Evolutionary conservation across 306 rosid genomes (phyloP).

Genomic region (Medicago ruthenica): DNA sequence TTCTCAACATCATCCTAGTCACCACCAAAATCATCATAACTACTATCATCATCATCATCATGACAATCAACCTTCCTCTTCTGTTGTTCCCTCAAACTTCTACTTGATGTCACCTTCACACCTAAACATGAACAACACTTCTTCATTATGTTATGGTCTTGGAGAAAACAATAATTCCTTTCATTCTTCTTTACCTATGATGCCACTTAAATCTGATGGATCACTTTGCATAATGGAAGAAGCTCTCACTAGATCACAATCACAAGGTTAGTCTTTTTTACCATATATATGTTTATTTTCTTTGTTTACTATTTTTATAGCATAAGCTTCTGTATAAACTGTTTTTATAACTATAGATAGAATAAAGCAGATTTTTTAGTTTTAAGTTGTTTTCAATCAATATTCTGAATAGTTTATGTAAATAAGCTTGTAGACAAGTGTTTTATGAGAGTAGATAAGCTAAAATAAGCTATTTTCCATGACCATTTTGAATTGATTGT

Average conservation of each 20-base stretch:
- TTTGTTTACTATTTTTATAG: neutral
- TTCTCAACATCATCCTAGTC: conserved; percentile 18
- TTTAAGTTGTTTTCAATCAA: too few relatives aligned
- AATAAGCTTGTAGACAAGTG: neutral
- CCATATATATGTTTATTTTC: neutral
- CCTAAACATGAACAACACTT: conserved; percentile 26
- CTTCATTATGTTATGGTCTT: conserved; percentile 60
- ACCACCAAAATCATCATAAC: conserved; percentile 38
- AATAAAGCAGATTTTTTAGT: too few relatives aligned
- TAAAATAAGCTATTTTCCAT: neutral
- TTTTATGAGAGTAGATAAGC: neutral
- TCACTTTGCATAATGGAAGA: conserved; percentile 90
- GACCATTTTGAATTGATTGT: neutral
- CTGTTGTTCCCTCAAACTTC: conserved; percentile 50
- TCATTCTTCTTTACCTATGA: conserved; percentile 68
- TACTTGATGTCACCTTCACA: conserved; percentile 51
- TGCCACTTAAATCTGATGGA: conserved; percentile 90
- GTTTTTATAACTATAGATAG: too few relatives aligned
- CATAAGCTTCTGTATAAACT: too few relatives aligned
- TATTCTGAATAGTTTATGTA: neutral
- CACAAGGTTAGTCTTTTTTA: conserved; percentile 52
- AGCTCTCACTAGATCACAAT: conserved; percentile 64
- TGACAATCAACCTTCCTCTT: conserved; percentile 28
- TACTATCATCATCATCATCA: conserved; percentile 49
- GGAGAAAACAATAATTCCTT: conserved; percentile 52